phyloP scores from a whole-genome alignment of 345 rosid genomes.

The Schrenkiella parvula region DNA sequence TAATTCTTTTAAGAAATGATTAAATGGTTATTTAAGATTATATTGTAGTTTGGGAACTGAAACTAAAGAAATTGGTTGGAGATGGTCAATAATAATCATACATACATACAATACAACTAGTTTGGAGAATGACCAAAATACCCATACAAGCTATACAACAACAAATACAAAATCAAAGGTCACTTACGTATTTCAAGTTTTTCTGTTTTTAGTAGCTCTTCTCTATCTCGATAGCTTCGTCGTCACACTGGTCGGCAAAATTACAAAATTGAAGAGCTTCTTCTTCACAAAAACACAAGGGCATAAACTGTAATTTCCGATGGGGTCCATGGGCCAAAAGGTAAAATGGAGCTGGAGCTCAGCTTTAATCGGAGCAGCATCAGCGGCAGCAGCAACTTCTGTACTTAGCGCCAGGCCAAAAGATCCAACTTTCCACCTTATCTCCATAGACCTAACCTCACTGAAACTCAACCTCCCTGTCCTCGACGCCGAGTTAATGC shows the following conservation, averaged over 20 bases:
- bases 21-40: too few species aligned
- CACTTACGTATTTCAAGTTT: not conserved
- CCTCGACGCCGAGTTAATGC: conserved; percentile 69
- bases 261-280: not conserved
- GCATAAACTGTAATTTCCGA: not conserved
- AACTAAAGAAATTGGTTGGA: too few species aligned
- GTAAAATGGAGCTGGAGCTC: conserved; percentile 78
- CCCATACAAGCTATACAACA: not conserved
- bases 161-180: not conserved
- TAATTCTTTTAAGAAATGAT: too few species aligned
- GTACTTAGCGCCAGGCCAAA: conserved; percentile 54
- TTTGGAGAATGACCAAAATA: not conserved
- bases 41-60: too few species aligned
- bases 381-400: conserved; percentile 49
- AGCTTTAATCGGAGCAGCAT: conserved; percentile 63
- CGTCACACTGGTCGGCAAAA: not conserved
- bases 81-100: too few species aligned
- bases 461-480: conserved; percentile 68
- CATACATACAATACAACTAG: too few species aligned
- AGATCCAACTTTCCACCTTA: conserved; percentile 83
- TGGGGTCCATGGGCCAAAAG: conserved; percentile 35
- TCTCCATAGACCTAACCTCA: conserved; percentile 73
- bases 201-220: not conserved
- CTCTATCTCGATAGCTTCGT: not conserved
- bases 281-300: not conserved